Percentiles rank a stretch among this genome's conserved stretches.
These are phyloP conservation scores for Sphagnum contortum DNA, from an alignment of 225 moss, liverwort and hornwort genomes.

Conservation along the genomic window DNA sequence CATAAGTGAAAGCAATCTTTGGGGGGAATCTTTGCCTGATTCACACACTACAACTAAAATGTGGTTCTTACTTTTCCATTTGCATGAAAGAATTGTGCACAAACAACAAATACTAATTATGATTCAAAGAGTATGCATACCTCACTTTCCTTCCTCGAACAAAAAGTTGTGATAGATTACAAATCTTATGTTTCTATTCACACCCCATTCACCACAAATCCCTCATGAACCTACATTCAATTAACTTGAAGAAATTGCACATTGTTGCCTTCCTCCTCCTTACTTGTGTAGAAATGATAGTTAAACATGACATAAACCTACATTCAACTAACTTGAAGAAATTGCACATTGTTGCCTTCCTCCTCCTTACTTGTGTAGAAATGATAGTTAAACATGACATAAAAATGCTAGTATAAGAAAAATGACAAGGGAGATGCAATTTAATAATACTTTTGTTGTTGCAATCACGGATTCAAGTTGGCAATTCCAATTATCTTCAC, in stretches of 20 bases:
- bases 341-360: too few species aligned
- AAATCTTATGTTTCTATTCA: conserved; percentile 21
- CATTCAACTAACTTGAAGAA: too few species aligned
- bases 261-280: too few species aligned
- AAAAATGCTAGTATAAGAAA: not conserved
- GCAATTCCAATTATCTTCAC: conserved; percentile 80
- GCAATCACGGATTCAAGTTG: conserved; percentile 64
- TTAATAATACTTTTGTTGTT: conserved; percentile 13
- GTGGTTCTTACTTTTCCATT: too few species aligned
- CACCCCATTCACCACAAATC: conserved; percentile 1
- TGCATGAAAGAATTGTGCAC: too few species aligned
- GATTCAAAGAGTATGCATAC: conserved; percentile 13
- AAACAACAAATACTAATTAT: not conserved
- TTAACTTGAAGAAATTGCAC: too few species aligned
- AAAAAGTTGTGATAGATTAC: conserved; percentile 58
- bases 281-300: not conserved
- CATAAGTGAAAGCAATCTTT: not conserved
- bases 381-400: not conserved
- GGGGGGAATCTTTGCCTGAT: too few species aligned
- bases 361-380: too few species aligned
- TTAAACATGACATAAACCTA: not conserved
- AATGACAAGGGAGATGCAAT: not conserved
- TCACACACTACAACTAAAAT: too few species aligned
- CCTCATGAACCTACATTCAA: too few species aligned
- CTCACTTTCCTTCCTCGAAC: conserved; percentile 78